These are phyloP conservation scores for Pseudopithomyces chartarum DNA, from an alignment of 2,329 filamentous ascomycete genomes.

Conservation along the genomic window DNA sequence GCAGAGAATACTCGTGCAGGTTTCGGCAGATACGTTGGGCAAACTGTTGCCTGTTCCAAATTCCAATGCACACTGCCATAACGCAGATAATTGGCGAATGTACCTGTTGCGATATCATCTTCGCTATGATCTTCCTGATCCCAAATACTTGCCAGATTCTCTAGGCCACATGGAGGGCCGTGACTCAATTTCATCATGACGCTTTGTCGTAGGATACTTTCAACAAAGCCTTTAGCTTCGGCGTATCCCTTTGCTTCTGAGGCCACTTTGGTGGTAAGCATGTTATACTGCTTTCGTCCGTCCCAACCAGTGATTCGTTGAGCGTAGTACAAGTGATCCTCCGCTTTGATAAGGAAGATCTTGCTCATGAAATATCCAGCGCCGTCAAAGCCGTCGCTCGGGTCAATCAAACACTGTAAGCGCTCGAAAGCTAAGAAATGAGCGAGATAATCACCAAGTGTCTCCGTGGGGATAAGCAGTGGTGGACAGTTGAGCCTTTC, in stretches of 20 bases:
- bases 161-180: not conserved
- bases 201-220: not conserved
- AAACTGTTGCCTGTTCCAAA: not conserved
- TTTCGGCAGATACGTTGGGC: not conserved
- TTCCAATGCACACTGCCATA: not conserved
- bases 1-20: not conserved
- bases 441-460: not conserved
- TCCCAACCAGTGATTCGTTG: not conserved
- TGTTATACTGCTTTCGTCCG: not conserved
- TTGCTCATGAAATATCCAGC: slow-evolving; percentile 7
- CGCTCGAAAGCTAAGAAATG: slow-evolving; percentile 1
- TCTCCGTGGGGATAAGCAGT: not conserved
- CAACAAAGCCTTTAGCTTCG: not conserved
- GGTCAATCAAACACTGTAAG: not conserved
- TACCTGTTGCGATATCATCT: not conserved
- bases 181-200: not conserved
- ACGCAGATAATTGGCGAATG: not conserved
- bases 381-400: not conserved
- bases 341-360: not conserved
- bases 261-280: not conserved
- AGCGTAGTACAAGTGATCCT: not conserved
- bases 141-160: not conserved
- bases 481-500: not conserved
- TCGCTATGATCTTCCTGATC: not conserved
- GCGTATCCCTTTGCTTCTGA: not conserved